Conservation (phyloP, 352 stramenopile species). For the Phytophthora palmivora region DNA sequence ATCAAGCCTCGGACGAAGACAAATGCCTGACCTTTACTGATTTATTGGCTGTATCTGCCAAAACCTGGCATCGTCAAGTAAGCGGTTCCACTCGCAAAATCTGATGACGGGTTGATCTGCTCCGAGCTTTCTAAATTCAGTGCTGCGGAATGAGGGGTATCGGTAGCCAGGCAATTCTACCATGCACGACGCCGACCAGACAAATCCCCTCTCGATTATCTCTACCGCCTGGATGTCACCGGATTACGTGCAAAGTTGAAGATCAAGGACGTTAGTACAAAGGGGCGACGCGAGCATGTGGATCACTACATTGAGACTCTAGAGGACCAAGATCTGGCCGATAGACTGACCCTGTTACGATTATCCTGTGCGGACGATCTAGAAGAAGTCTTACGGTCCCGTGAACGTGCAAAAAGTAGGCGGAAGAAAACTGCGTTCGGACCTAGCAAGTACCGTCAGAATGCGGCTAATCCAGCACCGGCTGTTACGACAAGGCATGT, state of each 20-base stretch:
- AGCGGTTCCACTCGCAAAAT: not conserved
- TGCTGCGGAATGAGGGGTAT: constrained; percentile 4
- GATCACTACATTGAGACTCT: too few relatives aligned
- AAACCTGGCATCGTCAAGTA: constrained; percentile 7
- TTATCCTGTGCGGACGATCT: too few relatives aligned
- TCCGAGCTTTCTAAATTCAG: not conserved
- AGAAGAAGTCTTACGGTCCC: too few relatives aligned
- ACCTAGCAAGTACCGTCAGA: too few relatives aligned
- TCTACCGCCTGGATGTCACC: constrained; percentile 5
- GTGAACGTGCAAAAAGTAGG: too few relatives aligned
- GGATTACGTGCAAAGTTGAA: constrained; percentile 1
- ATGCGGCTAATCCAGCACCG: too few relatives aligned
- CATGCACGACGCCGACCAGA: constrained; percentile 1
- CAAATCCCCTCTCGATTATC: constrained; percentile 6
- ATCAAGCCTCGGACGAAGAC: too few relatives aligned
- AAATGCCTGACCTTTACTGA: constrained; percentile 1
- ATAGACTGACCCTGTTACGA: too few relatives aligned
- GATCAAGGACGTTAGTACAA: constrained; percentile 2
- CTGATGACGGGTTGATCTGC: constrained; percentile 3
- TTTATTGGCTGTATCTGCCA: not conserved
- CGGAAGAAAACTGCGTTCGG: too few relatives aligned
- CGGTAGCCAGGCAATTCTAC: constrained; percentile 9
- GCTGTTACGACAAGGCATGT: too few relatives aligned
- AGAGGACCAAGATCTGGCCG: too few relatives aligned
- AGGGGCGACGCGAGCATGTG: not conserved